Base-by-base conservation (phyloP, 805 yeast species). In the Saturnispora ahearnii region DNA sequence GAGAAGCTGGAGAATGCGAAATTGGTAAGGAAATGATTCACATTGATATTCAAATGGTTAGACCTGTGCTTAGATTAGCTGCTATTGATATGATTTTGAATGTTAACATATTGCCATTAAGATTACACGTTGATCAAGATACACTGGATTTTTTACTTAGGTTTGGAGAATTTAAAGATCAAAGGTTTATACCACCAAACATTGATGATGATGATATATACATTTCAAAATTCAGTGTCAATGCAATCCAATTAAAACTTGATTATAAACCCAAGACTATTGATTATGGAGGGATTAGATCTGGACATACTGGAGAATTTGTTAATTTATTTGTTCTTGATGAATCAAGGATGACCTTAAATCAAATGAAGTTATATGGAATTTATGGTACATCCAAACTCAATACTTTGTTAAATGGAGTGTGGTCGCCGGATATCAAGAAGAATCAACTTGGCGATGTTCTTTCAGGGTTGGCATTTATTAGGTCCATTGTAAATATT, bases 251-350 rank as follows among this genome's bases (percentile, higher is more conserved):
- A 44, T 62, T 93, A 21, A 81, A 81, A 53, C 69, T 93, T 38
- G 98, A 93, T 64, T 93, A 93, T 63, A 89, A 88, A 62, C 98
- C 99, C 0, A 89, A 89, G 62, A 85, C 81, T 56, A 74, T 91
- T 29, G 95, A 91, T 63, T 87, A 85, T 60, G 78, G 81, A 2
- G 96, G 96, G 0, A 74, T 90, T 30, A 72, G 87, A 51, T 84
- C 96, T 0, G 98, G 98, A 0, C 88, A 84, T 53, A 78, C 88
- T 0, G 81, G 84, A 3, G 97, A 91, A 62, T 76, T 93, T 47
- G 81, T 88, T 77, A 93, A 93, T 62, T 78, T 93, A 54, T 90
- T 93, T 65, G 82, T 84, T 7, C 72, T 93, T 36, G 96, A 91
- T 59, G 97, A 89, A 37, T 85, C 97, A 0, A 80, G 77, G 37